Evolutionary conservation across 2,329 filamentous ascomycete species (phyloP), one percentile per base, ranked within the genome.

Genomic region (Pyrenochaeta sp.): DNA sequence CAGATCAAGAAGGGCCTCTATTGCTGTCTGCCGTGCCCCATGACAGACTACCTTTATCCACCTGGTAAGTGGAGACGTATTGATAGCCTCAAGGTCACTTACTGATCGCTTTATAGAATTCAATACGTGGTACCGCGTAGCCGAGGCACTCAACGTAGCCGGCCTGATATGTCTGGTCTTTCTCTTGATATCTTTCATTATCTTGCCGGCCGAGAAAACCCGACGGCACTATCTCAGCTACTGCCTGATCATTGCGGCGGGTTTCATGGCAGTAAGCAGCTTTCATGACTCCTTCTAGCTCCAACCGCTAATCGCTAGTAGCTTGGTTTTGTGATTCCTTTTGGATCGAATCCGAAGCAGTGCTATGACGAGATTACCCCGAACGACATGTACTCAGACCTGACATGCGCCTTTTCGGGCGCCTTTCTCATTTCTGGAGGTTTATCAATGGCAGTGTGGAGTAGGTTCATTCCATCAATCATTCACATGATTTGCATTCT

Each of bases 331-430:
- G 91, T 97, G 44, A 87, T 99, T 40, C 94, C 95, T 0, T 85
- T 97, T 24, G 92, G 87, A 12, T 87, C 88, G 27, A 85, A 88
- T 59, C 92, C 93, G 0, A 81, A 92, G 0, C 88, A 96, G 81
- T 99, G 95, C 77, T 91, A 88, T 74, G 91, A 99, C 74, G 83
- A 85, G 45, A 98, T 99, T 72, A 99, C 95, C 0, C 95, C 95
- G 0, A 89, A 98, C 72, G 91, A 93, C 74, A 97, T 98, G 93
- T 85, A 88, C 65, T 91, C 89, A 1, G 91, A 86, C 72, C 80
- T 88, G 27, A 88, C 92, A 3, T 99, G 95, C 75, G 95, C 93
- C 5, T 90, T 93, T 58, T 97, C 93, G 0, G 95, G 95, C 9
- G 86, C 92, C 1, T 89, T 97, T 64, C 81, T 99, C 50, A 85